Evolutionary conservation across 78 protist species (phyloP).

Genomic region (Chrysochromulina tobinii): DNA sequence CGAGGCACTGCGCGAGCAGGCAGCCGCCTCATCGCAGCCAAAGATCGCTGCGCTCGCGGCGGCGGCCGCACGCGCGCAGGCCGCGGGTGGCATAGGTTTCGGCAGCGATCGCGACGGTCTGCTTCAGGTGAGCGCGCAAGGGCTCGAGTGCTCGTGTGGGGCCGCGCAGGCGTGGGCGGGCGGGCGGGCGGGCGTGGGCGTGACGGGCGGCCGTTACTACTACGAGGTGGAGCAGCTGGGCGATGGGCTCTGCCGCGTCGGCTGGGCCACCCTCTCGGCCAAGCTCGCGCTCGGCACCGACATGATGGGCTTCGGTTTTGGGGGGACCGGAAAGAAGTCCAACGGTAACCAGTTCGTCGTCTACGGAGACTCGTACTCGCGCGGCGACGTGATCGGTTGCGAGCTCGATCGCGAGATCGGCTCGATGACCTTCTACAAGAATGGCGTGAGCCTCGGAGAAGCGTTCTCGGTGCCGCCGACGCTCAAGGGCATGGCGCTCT

Average conservation of each 20-base stretch:
- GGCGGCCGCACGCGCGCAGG: no score
- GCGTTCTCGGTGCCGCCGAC: constrained; percentile 42
- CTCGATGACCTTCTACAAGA: neutral
- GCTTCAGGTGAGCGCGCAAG: no score
- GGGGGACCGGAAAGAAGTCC: constrained; percentile 59
- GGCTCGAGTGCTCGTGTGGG: no score
- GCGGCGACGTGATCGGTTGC: constrained; percentile 34
- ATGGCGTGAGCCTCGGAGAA: constrained; percentile 59
- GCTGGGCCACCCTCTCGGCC: constrained; percentile 41
- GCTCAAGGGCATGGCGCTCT: neutral
- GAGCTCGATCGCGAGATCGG: neutral
- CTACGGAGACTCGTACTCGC: constrained; percentile 45
- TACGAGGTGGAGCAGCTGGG: constrained; percentile 68
- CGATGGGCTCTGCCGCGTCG: constrained; percentile 71
- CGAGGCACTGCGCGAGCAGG: neutral
- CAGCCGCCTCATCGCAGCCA: no score
- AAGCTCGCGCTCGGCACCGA: constrained; percentile 51
- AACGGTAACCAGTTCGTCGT: neutral
- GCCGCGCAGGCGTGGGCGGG: no score
- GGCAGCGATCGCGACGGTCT: no score
- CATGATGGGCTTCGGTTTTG: constrained; percentile 39
- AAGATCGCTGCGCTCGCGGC: no score
- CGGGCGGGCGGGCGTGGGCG: neutral
- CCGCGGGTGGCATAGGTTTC: no score
- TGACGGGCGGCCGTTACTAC: constrained; percentile 47